phyloP scores from a whole-genome alignment of 768 basidiomycete species.

The Suillus clintonianus region DNA sequence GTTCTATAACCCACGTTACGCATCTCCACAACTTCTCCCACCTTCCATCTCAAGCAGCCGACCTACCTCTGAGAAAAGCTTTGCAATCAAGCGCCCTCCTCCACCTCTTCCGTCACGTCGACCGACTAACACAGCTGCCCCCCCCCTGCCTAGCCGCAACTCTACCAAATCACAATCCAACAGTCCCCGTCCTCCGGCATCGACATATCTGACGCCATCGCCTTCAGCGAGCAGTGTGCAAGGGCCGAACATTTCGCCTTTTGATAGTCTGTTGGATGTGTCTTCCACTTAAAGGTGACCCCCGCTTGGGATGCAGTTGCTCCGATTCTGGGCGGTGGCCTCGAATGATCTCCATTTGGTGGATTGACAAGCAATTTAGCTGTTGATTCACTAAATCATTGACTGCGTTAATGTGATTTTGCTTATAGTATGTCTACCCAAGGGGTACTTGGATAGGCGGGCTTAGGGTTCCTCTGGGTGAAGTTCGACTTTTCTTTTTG shows the following conservation, averaged over 20 bases:
- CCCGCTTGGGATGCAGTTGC: not conserved
- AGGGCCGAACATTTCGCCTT: constrained; percentile 56
- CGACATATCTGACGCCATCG: constrained; percentile 29
- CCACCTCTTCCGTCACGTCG: constrained; percentile 71
- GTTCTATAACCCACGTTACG: constrained; percentile 20
- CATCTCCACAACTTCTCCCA: constrained; percentile 8
- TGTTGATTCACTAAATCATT: not conserved
- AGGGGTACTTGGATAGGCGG: not conserved
- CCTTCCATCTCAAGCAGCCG: constrained; percentile 23
- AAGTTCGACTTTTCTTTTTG: not conserved
- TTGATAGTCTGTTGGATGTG: constrained; percentile 62
- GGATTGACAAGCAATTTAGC: not conserved
- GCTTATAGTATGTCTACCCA: not conserved
- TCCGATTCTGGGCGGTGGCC: not conserved
- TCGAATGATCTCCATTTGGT: not conserved
- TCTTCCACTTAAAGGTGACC: constrained; percentile 10
- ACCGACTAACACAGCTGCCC: constrained; percentile 32
- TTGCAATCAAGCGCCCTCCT: constrained; percentile 47
- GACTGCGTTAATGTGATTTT: not conserved
- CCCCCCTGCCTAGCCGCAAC: constrained; percentile 51
- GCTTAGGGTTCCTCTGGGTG: not conserved
- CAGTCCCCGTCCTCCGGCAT: constrained; percentile 18
- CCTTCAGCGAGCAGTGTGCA: constrained; percentile 37
- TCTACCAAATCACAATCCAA: constrained; percentile 21
- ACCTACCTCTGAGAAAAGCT: constrained; percentile 21